A percentile compares a stretch with the other conserved stretches of the same genome.
Conservation (phyloP, 768 basidiomycete species). For the Suillus americanus region DNA sequence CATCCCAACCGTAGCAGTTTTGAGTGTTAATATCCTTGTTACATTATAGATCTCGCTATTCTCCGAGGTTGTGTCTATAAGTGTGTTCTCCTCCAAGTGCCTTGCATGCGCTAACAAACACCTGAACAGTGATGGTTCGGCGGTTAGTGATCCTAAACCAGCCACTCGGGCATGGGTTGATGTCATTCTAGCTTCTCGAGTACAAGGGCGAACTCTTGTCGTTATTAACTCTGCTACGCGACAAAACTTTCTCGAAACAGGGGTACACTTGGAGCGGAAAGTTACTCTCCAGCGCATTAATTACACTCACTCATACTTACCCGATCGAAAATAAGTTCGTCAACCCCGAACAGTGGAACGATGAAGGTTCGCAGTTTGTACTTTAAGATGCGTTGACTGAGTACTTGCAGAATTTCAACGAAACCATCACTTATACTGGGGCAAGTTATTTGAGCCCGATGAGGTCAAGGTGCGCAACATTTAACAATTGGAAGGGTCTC, state of each 20-base stretch:
- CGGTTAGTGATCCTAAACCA: conserved; percentile 30
- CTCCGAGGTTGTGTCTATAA: conserved; percentile 79
- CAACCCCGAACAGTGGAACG: conserved; percentile 74
- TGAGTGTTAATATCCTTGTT: neutral
- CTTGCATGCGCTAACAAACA: neutral
- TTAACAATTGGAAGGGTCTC: neutral
- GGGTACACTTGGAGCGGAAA: conserved; percentile 83
- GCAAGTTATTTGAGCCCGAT: conserved; percentile 67
- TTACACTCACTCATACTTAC: conserved; percentile 79
- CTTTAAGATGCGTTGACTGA: conserved; percentile 3
- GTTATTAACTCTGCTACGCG: conserved; percentile 61
- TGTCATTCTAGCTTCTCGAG: conserved; percentile 50
- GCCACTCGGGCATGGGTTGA: neutral
- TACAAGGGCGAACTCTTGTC: conserved; percentile 62
- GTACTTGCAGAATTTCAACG: conserved; percentile 55
- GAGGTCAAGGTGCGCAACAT: conserved; percentile 61
- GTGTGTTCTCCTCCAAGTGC: conserved; percentile 39
- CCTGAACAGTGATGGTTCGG: conserved; percentile 47
- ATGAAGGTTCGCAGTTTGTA: conserved; percentile 48
- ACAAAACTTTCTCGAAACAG: conserved; percentile 75
- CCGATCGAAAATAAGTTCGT: conserved; percentile 80
- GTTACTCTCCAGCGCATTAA: conserved; percentile 66
- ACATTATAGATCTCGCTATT: conserved; percentile 61
- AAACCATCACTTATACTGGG: conserved; percentile 78
- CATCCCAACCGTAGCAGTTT: neutral